Evolutionary conservation across 2,329 filamentous ascomycete species (phyloP), one percentile per base, ranked within the genome.

Genomic region (Diaporthe helianthi): DNA sequence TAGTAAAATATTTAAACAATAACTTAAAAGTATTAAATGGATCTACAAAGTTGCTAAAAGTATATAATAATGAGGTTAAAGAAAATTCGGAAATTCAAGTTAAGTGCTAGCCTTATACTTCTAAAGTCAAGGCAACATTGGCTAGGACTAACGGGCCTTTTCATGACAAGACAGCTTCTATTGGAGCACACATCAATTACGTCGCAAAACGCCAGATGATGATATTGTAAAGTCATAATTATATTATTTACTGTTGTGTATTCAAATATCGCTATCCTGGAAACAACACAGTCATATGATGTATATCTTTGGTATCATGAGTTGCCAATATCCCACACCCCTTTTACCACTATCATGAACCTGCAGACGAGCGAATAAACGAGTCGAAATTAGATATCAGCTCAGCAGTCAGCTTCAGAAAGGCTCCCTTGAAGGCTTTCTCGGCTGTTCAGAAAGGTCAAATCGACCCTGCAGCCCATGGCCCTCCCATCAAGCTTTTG

Each of bases 401-500:
- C 33, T 73, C 52, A 80, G 67, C 83, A 79, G 10, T 75, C 76
- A 36, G 29, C 24, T 29, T 85, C 83, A 60, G 85, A 85, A 73
- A 83, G 84, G 72, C 83, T 86, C 22, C 75, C 79, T 7, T 76
- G 77, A 69, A 79, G 85, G n/a, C 75, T 79, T 7, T 77, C 41
- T 26, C 58, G 77, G 70, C 79, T 73, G 77, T 81, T 84, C 68
- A 84, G 63, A 55, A 80, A 75, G n/a, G 78, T 77, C 75, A 84
- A 67, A 69, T 85, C 82, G 8, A 85, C 79, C 17, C 58, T 61
- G 41, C 84, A 74, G 5, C 80, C 80, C 83, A 87, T 83, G 7
- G 83, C 77, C 67, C 76, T 76, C 4, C 84, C 85, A 71, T 87
- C 85, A 44, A 80, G 73, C 36, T 81, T 74, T 73, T 80, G 76